These are phyloP conservation scores for Pisolithus marmoratus DNA, from an alignment of 768 basidiomycete genomes.

Conservation along the genomic window DNA sequence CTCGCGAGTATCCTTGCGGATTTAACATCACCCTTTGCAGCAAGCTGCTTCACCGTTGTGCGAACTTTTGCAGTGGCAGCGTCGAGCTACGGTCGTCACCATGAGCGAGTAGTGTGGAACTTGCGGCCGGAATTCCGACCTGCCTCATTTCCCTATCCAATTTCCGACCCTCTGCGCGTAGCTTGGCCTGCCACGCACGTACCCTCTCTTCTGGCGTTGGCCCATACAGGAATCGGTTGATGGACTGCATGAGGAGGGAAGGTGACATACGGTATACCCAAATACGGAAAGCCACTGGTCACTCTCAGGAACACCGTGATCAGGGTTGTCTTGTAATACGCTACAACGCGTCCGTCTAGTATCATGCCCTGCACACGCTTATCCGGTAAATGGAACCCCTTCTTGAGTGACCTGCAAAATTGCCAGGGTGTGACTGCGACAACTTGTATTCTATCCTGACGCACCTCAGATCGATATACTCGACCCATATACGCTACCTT, in stretches of 20 bases:
- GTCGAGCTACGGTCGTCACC: slow-evolving; percentile 56
- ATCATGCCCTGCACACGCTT: too few species aligned
- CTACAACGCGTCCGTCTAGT: too few species aligned
- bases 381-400: too few species aligned
- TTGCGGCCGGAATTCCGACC: slow-evolving; percentile 44
- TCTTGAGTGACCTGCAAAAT: too few species aligned
- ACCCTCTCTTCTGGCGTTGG: slow-evolving; percentile 95
- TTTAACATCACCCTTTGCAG: slow-evolving; percentile 86
- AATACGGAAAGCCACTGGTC: background rate
- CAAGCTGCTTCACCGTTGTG: slow-evolving; percentile 78
- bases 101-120: slow-evolving; percentile 11
- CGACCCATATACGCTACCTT: too few species aligned
- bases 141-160: slow-evolving; percentile 95
- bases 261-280: background rate
- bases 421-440: too few species aligned
- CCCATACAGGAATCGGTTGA: slow-evolving; percentile 93
- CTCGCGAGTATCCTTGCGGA: slow-evolving; percentile 87
- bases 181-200: slow-evolving; percentile 83
- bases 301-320: too few species aligned
- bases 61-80: slow-evolving; percentile 75
- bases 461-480: too few species aligned
- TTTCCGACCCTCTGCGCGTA: slow-evolving; percentile 74
- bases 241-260: slow-evolving; percentile 58
- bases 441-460: too few species aligned
- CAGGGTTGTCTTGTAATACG: too few species aligned